Percentiles rank a stretch among this genome's conserved stretches.
Conservation (phyloP, 2,329 filamentous ascomycete species). For the Lizonia empirigonia region DNA sequence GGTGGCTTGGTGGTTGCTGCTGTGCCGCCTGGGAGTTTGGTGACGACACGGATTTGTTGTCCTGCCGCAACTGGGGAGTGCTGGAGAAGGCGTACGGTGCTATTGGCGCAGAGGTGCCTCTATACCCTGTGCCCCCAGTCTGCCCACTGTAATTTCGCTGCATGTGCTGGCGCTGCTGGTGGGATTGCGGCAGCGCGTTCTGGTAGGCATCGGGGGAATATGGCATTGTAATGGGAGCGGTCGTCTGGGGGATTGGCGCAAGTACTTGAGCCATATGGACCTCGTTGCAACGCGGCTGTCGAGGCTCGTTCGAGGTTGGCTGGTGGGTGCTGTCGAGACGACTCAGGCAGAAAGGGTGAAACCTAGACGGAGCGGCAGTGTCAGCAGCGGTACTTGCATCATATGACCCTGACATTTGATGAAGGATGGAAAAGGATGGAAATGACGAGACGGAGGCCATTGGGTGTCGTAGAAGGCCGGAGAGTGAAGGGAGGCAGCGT, state of each 20-base stretch:
- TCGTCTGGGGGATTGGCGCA: constrained; percentile 53
- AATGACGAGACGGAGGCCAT: constrained; percentile 11
- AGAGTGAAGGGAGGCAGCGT: constrained; percentile 10
- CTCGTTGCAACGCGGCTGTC: constrained; percentile 26
- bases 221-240: constrained; percentile 57
- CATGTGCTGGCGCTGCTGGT: constrained; percentile 38
- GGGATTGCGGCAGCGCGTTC: constrained; percentile 44
- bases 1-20: constrained; percentile 34
- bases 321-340: constrained; percentile 22
- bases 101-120: constrained; percentile 53
- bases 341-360: constrained; percentile 21
- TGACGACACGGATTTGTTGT: constrained; percentile 61
- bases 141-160: constrained; percentile 52
- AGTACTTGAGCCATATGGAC: constrained; percentile 54
- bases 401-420: background rate
- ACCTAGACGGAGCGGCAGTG: constrained; percentile 21
- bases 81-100: constrained; percentile 58
- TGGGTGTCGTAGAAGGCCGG: constrained; percentile 3
- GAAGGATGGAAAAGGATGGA: constrained; percentile 14
- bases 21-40: constrained; percentile 53
- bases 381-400: constrained; percentile 25
- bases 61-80: constrained; percentile 61
- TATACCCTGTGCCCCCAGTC: constrained; percentile 48
- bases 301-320: constrained; percentile 28
- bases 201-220: constrained; percentile 57